A percentile compares a stretch with the other conserved stretches of the same genome.
Evolutionary conservation across 148 eudicot genomes (phyloP).

Genomic region (Rhododendron henanense): DNA sequence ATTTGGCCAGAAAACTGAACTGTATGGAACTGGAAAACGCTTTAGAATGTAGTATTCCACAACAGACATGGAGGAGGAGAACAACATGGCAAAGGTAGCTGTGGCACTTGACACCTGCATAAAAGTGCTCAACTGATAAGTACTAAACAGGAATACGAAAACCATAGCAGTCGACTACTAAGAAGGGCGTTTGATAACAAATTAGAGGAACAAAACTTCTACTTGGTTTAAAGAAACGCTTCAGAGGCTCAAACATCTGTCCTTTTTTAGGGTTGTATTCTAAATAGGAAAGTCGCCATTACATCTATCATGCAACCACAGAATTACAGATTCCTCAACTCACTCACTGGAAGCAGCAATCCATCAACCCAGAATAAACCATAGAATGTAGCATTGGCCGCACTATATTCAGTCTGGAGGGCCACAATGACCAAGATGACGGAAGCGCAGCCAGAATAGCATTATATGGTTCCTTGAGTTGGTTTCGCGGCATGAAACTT

Average conservation of each 20-base stretch:
- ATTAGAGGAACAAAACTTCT: neutral
- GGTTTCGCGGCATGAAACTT: neutral
- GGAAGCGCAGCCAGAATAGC: neutral
- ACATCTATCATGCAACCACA: neutral
- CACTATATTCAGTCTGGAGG: neutral
- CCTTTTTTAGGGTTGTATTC: neutral
- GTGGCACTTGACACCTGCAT: slow-evolving; percentile 93
- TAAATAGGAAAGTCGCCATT: neutral
- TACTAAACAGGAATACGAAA: neutral
- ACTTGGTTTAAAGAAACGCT: neutral
- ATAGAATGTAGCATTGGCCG: too few species aligned
- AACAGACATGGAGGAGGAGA: slow-evolving; percentile 93
- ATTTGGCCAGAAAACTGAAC: neutral
- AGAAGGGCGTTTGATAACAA: neutral
- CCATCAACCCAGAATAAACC: too few species aligned
- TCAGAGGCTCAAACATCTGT: neutral
- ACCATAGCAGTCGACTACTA: neutral
- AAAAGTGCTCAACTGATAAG: neutral
- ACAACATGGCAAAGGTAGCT: slow-evolving; percentile 92
- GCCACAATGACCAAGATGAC: neutral
- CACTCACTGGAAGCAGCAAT: neutral
- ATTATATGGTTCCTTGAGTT: neutral
- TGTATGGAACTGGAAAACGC: slow-evolving; percentile 86
- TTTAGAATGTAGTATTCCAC: slow-evolving; percentile 89
- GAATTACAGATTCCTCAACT: neutral